phyloP scores from a whole-genome alignment of 2,329 filamentous ascomycete species.

The Penicillium sp. region DNA sequence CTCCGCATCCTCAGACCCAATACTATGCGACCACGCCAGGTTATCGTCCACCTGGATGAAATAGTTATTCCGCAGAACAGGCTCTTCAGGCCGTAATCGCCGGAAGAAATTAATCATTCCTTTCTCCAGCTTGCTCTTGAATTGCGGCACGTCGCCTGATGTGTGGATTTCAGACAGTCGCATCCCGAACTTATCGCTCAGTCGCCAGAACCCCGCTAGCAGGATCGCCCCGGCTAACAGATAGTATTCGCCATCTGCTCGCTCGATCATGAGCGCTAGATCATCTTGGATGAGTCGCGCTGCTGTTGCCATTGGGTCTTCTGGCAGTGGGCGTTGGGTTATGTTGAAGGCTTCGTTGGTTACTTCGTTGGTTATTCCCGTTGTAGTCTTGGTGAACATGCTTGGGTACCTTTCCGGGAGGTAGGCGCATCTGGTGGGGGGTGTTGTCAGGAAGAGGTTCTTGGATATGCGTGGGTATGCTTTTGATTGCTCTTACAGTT shows the following conservation, averaged over 20 bases:
- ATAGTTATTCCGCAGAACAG: slow-evolving; percentile 73
- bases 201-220: slow-evolving; percentile 77
- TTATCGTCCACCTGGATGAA: slow-evolving; percentile 82
- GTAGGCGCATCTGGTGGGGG: slow-evolving; percentile 51
- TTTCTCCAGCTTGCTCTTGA: slow-evolving; percentile 66
- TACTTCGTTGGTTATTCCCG: slow-evolving; percentile 67
- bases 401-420: slow-evolving; percentile 72
- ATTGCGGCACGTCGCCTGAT: slow-evolving; percentile 71
- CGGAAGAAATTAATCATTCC: slow-evolving; percentile 82
- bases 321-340: slow-evolving; percentile 58
- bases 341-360: slow-evolving; percentile 73
- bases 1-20: slow-evolving; percentile 67
- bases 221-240: slow-evolving; percentile 73
- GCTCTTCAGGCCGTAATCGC: slow-evolving; percentile 64
- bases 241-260: slow-evolving; percentile 73
- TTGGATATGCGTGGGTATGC: not conserved
- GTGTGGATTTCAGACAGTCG: slow-evolving; percentile 75
- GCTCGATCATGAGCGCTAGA: slow-evolving; percentile 78
- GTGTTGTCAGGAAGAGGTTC: slow-evolving; percentile 3
- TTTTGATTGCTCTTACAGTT: slow-evolving; percentile 51
- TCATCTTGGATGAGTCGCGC: slow-evolving; percentile 77
- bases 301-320: slow-evolving; percentile 75
- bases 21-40: slow-evolving; percentile 72
- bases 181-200: slow-evolving; percentile 80
- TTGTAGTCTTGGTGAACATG: slow-evolving; percentile 62